These are phyloP conservation scores for Ustilago crameri DNA, from an alignment of 1,284 basidiomycete genomes.

Conservation along the genomic window DNA sequence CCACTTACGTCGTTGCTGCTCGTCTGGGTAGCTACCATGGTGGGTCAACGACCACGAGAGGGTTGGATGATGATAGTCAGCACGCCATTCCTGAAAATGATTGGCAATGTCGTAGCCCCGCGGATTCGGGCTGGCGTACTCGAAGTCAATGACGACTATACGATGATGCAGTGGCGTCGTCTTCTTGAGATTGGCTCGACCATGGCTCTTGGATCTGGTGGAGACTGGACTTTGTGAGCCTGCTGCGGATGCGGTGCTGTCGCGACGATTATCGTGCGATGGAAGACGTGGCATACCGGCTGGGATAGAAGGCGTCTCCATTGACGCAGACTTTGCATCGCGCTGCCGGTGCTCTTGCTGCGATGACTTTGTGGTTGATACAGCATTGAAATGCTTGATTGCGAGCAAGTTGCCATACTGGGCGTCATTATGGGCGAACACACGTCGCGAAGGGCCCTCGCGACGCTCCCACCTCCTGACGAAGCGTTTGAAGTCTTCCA, in stretches of 20 bases:
- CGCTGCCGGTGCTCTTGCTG: constrained; percentile 20
- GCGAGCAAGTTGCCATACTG: constrained; percentile 65
- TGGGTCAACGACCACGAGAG: constrained; percentile 57
- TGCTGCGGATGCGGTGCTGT: constrained; percentile 20
- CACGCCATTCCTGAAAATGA: constrained; percentile 65
- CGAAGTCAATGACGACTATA: constrained; percentile 66
- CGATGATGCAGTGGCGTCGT: constrained; percentile 53
- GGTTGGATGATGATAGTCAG: constrained; percentile 60
- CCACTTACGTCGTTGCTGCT: constrained; percentile 60
- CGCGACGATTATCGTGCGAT: constrained; percentile 30
- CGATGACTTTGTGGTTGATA: neutral
- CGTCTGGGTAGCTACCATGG: constrained; percentile 59
- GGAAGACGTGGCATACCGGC: constrained; percentile 50
- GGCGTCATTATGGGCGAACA: constrained; percentile 65
- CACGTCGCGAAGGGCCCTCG: constrained; percentile 59
- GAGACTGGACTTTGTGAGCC: constrained; percentile 27
- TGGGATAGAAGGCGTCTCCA: constrained; percentile 38
- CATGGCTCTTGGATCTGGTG: constrained; percentile 40
- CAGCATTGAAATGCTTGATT: constrained; percentile 41
- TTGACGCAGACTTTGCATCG: constrained; percentile 23
- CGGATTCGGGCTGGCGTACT: constrained; percentile 63
- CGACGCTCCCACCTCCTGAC: constrained; percentile 58
- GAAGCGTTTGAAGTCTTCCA: constrained; percentile 61
- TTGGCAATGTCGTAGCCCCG: constrained; percentile 65
- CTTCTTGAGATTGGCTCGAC: constrained; percentile 29